Conservation (phyloP, 2,329 filamentous ascomycete genomes). For the Alternaria burnsii region DNA sequence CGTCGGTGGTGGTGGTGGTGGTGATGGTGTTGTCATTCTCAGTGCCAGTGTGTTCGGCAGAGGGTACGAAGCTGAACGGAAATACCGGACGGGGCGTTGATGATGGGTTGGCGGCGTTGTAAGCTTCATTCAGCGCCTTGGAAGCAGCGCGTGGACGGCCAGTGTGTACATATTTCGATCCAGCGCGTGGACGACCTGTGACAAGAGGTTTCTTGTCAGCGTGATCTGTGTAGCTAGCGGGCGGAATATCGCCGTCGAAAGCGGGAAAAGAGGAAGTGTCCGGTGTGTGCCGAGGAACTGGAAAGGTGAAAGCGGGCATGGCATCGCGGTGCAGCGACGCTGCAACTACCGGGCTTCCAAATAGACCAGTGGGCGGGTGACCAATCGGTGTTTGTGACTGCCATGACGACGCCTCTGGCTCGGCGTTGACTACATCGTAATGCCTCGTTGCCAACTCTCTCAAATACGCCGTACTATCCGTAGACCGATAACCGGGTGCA, state of each 20-base stretch:
- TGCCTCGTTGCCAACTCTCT: neutral
- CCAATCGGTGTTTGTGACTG: neutral
- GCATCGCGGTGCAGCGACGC: neutral
- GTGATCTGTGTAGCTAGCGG: neutral
- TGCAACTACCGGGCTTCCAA: neutral
- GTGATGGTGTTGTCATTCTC: neutral
- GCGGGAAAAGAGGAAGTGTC: neutral
- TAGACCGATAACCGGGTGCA: neutral
- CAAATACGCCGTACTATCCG: neutral
- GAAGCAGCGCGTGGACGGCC: constrained; percentile 26
- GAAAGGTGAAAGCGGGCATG: neutral
- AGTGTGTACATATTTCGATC: neutral
- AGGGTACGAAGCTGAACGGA: neutral
- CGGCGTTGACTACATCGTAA: neutral
- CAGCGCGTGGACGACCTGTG: constrained; percentile 16
- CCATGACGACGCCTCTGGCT: neutral
- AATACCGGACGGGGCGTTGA: neutral
- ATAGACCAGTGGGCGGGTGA: neutral
- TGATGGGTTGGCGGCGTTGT: constrained; percentile 20
- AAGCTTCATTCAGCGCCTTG: constrained; percentile 29
- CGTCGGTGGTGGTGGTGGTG: neutral
- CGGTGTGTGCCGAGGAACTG: neutral
- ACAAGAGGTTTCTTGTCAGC: neutral
- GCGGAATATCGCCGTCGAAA: neutral
- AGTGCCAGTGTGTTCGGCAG: neutral